Conservation (phyloP, 208 protist genomes). For the Leishmania tarentolae region DNA sequence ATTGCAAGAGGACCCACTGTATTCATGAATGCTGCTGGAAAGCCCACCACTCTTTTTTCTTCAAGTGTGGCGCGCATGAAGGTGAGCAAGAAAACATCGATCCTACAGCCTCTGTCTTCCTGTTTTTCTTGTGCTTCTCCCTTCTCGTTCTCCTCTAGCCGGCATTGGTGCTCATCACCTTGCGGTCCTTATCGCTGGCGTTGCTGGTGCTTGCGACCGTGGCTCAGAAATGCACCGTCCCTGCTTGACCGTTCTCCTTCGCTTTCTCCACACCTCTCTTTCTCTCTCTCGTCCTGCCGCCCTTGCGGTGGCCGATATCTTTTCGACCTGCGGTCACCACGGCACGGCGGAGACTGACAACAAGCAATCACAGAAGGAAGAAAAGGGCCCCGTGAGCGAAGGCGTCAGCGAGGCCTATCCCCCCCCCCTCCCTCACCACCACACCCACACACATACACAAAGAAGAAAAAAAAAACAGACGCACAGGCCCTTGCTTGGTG, state of each 20-base stretch:
- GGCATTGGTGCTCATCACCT: neutral
- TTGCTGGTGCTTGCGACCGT: neutral
- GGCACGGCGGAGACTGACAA: neutral
- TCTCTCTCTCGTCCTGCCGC: neutral
- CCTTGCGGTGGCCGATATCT: neutral
- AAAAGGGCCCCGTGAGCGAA: no score
- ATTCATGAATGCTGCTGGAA: neutral
- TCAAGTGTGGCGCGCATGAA: neutral
- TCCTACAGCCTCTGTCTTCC: neutral
- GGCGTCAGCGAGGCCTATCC: neutral
- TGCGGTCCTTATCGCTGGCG: neutral
- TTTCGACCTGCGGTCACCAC: neutral
- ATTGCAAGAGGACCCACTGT: neutral
- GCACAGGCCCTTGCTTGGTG: neutral
- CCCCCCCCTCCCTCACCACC: neutral
- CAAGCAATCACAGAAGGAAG: neutral
- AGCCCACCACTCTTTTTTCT: neutral
- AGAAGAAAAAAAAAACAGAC: neutral
- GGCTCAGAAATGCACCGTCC: neutral
- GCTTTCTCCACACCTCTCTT: constrained; percentile 17
- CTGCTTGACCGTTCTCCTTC: neutral
- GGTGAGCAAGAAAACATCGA: neutral
- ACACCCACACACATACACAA: neutral
- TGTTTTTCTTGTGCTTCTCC: neutral
- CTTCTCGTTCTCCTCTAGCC: neutral